Evolutionary conservation across 805 yeast species (phyloP), one percentile per base, ranked within the genome.

Genomic region (Nakazawaea wyomingensis): DNA sequence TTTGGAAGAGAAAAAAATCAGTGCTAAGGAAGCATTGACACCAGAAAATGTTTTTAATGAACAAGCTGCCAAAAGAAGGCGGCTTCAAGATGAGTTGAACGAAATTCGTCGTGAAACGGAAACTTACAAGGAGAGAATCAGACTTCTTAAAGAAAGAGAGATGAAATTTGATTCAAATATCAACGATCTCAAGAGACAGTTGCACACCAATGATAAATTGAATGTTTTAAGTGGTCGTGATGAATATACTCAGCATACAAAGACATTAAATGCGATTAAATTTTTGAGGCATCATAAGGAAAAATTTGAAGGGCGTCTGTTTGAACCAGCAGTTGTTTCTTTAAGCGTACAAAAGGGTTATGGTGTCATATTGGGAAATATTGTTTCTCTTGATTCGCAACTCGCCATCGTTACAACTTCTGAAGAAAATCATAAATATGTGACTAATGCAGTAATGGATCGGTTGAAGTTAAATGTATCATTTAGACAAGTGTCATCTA

Each of bases 271-370:
- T 14, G 72, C 77, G 7, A 66, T 80, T 2, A 44, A 55, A 21
- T 52, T 64, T 13, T 55, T 83, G 34, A 66, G 82, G 37, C 49
- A 62, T 11, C 51, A 65, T 17, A 55, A 60, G 20, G 52, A 54
- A 1, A 55, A 57, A 5, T 66, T 80, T 39, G 54, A 60, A 37
- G 61, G 62, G 1, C 57, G 61, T 10, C 76, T 85, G 42, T 76
- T 68, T 45, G 95, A 85, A 54, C 95, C 96, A 1, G 90, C 97
- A 0, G 60, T 82, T 7, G 65, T 88, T 21, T 69, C 84, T 0
- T 69, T 91, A 18, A 68, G 74, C 4, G 75, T 82, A 0, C 68
- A 66, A 45, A 57, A 62, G 8, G 50, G 57, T 8, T 73, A 71
- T 51, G 81, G 85, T 0, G 66, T 71, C 8, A 76, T 74, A 44